phyloP scores from a whole-genome alignment of 441 rosid species.

The Euphorbia schlechtendalii region DNA sequence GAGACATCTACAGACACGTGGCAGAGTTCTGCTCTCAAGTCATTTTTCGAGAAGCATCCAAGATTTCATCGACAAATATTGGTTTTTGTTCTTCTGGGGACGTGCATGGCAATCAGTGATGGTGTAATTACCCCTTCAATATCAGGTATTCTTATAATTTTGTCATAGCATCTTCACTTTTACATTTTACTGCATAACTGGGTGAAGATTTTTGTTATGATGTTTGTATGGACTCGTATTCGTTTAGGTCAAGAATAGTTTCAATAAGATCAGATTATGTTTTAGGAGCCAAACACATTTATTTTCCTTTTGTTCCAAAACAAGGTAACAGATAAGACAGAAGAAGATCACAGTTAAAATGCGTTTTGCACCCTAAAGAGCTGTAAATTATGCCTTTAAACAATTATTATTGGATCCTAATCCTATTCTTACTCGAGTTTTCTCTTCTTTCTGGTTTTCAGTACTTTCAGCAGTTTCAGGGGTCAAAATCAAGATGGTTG shows the following conservation, averaged over 20 bases:
- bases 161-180: no score
- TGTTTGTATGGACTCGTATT: not conserved
- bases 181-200: no score
- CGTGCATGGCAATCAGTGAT: conserved; percentile 75
- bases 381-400: no score
- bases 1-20: conserved; percentile 39
- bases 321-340: not conserved
- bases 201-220: no score
- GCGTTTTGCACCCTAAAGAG: no score
- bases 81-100: conserved; percentile 59
- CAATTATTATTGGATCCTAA: not conserved
- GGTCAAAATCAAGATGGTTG: conserved; percentile 46
- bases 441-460: conserved; percentile 27
- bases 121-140: conserved; percentile 71
- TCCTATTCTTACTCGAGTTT: not conserved
- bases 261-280: not conserved
- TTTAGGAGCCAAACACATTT: not conserved
- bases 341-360: no score
- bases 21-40: conserved; percentile 45
- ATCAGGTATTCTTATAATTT: conserved; percentile 39
- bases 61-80: conserved; percentile 37
- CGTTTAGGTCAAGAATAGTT: not conserved
- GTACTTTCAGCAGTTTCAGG: conserved; percentile 84
- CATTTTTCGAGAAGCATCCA: conserved; percentile 51
- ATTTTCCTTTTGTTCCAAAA: not conserved